Evolutionary conservation across 2,329 filamentous ascomycete genomes (phyloP), one percentile per base, ranked within the genome.

Genomic region (Hypoxylon sp.): DNA sequence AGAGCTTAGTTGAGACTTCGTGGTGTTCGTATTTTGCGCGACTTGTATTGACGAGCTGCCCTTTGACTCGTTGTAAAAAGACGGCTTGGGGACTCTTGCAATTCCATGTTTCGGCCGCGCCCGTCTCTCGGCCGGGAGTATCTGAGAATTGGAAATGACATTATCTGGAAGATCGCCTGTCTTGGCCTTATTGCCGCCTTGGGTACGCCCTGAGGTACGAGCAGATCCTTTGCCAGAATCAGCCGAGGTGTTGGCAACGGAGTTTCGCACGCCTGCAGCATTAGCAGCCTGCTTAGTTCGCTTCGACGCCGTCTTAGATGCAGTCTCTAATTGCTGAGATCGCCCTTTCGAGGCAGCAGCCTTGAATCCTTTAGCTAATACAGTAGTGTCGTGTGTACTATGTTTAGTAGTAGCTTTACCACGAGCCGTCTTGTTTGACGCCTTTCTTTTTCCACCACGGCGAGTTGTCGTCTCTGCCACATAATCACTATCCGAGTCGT

Each of bases 401-500:
- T 57, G 33, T 50, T 44, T 67, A 13, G 6, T 27, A 11, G 31
- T 13, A n/a, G 62, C n/a, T 42, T 68, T 66, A 5, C 31, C 37
- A 30, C 50, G 30, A 35, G 10, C 31, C 7, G 56, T 57, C 42
- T 64, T 66, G 14, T 17, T 60, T 6, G 54, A 35, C 8, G 17
- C 54, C n/a, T 46, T 61, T 54, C 46, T 66, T 40, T 57, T 68
- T 37, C 64, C 61, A 42, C 51, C 50, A 50, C 55, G 58, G 2
- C 49, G 60, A 25, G 49, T 25, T 35, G 30, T 53, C 31, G 31
- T 22, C 22, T 33, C 48, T 44, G 11, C 53, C 7, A 48, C 46
- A 48, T 71, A 66, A 25, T 66, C 56, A 61, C 50, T 65, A 8
- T 69, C 64, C n/a, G 60, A 66, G 2, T 64, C 61, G 4, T 54